phyloP scores from a whole-genome alignment of 148 eudicot genomes.

The Suaeda aralocaspica region DNA sequence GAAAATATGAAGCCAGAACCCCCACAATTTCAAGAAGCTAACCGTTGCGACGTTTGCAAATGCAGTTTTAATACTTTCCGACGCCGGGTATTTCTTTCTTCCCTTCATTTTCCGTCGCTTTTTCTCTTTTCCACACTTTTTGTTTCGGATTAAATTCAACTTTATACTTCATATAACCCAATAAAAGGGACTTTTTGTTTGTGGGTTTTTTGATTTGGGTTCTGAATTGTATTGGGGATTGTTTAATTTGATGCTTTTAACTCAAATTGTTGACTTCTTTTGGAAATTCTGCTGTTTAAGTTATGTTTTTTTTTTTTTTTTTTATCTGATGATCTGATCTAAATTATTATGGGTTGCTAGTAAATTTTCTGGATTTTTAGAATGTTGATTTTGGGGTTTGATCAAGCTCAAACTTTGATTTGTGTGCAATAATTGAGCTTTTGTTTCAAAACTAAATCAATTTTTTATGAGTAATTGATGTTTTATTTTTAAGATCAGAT shows the following conservation, averaged over 20 bases:
- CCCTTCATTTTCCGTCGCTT: constrained; percentile 1
- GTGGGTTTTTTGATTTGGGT: background rate
- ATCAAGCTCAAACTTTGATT: background rate
- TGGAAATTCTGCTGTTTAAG: background rate
- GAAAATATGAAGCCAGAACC: constrained; percentile 51
- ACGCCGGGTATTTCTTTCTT: constrained; percentile 52
- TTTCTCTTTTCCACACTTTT: background rate
- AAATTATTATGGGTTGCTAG: background rate
- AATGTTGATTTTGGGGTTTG: background rate
- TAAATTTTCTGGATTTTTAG: background rate
- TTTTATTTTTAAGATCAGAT: background rate
- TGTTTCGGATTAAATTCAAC: background rate
- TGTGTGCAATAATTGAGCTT: background rate
- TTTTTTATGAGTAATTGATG: background rate
- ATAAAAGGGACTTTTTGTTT: background rate
- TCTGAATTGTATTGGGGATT: background rate
- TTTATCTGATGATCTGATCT: constrained; percentile 7
- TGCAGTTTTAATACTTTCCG: constrained; percentile 91
- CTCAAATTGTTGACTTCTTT: background rate
- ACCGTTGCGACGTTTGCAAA: constrained; percentile 82
- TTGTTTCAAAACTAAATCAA: background rate
- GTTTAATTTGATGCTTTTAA: background rate
- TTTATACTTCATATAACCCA: background rate
- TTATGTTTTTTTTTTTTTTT: too few relatives aligned
- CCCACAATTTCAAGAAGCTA: constrained; percentile 77